A percentile compares a stretch with the other conserved stretches of the same genome.
These are phyloP conservation scores for Metschnikowia borealis DNA, from an alignment of 805 yeast species.

Conservation along the genomic window DNA sequence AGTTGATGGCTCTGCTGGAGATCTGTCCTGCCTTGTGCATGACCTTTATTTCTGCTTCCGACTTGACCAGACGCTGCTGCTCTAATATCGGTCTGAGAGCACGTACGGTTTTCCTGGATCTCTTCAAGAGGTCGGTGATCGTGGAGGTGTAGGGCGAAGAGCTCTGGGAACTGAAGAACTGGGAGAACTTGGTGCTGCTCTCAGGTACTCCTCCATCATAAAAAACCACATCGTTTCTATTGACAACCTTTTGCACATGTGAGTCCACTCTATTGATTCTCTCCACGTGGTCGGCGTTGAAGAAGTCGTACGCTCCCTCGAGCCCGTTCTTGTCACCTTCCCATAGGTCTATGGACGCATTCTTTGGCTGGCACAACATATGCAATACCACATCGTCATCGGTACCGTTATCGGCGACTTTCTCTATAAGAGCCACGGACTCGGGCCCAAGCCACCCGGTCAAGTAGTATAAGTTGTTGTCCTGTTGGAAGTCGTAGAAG, in stretches of 20 bases:
- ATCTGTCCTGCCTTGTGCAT: conserved; percentile 82
- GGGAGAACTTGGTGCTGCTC: conserved; percentile 11
- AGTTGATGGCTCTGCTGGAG: conserved; percentile 79
- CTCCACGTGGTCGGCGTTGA: conserved; percentile 79
- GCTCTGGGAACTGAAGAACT: conserved; percentile 18
- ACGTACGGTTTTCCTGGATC: conserved; percentile 34
- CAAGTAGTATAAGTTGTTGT: conserved; percentile 79
- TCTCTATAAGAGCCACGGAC: conserved; percentile 64
- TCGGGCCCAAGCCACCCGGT: conserved; percentile 94
- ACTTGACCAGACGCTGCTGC: conserved; percentile 63
- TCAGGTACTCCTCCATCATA: conserved; percentile 39
- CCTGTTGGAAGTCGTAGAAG: conserved; percentile 88
- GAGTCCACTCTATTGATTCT: conserved; percentile 42
- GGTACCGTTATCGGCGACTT: conserved; percentile 44
- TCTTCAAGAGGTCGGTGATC: conserved; percentile 20
- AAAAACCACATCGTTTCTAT: conserved; percentile 48
- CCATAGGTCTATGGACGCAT: conserved; percentile 81
- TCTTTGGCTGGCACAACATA: conserved; percentile 82
- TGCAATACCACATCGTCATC: conserved; percentile 56
- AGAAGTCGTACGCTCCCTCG: conserved; percentile 73
- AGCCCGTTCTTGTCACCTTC: conserved; percentile 91
- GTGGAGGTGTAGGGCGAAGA: conserved; percentile 10
- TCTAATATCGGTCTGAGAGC: conserved; percentile 44
- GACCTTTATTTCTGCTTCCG: conserved; percentile 67
- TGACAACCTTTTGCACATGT: conserved; percentile 46